A percentile compares a stretch with the other conserved stretches of the same genome.
Conservation (phyloP, 306 rosid genomes). For the barrel medic (Medicago truncatula) region MtrunA17r5.0-ANR NC_053047.1:5516501-5517000, state of each 20-base stretch:
- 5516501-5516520: too few species aligned
- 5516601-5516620: background rate
- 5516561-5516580: background rate
- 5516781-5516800: background rate
- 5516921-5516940: constrained; percentile 15
- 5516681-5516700: background rate
- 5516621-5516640: background rate
- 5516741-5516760: constrained; percentile 9
- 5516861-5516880: constrained; percentile 14
- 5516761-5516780: background rate
- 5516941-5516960: too few species aligned
- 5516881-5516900: background rate
- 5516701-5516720: background rate
- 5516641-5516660: background rate
- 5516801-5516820: constrained; percentile 17
- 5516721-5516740: constrained; percentile 9
- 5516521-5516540: too few species aligned
- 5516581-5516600: constrained; percentile 19
- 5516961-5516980: too few species aligned
- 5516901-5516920: background rate
- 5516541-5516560: too few species aligned
- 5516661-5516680: background rate
- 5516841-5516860: constrained; percentile 35
- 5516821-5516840: background rate
- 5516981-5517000: too few species aligned